Conservation (phyloP, 2,329 filamentous ascomycete genomes). For the Fusarium anthophilum region DNA sequence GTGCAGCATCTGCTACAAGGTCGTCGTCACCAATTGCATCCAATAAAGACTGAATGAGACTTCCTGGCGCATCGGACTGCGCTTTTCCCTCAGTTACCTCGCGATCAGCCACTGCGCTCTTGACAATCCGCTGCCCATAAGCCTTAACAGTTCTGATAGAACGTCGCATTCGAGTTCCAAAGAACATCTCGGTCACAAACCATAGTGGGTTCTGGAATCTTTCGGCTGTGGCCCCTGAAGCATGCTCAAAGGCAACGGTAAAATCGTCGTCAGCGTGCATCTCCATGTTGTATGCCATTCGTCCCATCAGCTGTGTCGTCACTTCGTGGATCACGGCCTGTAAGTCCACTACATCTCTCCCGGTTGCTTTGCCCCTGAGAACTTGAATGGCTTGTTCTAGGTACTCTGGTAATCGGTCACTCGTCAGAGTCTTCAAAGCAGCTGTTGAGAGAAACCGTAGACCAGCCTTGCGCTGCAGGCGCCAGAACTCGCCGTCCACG, state of each 20-base stretch:
- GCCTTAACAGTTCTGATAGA: constrained; percentile 61
- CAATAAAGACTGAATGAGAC: constrained; percentile 68
- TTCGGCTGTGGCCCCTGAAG: constrained; percentile 67
- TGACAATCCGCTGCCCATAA: constrained; percentile 67
- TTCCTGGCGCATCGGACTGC: constrained; percentile 55
- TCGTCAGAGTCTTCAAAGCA: constrained; percentile 66
- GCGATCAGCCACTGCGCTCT: constrained; percentile 58
- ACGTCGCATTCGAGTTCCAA: constrained; percentile 55
- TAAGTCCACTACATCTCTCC: constrained; percentile 57
- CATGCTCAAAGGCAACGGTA: constrained; percentile 68
- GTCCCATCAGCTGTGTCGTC: constrained; percentile 73
- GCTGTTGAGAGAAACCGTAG: constrained; percentile 65
- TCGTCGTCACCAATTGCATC: constrained; percentile 63
- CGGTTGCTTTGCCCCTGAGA: constrained; percentile 48
- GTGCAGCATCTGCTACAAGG: constrained; percentile 69
- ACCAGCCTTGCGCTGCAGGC: constrained; percentile 69
- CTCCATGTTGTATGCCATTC: constrained; percentile 75
- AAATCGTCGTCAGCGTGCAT: constrained; percentile 71
- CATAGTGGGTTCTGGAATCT: constrained; percentile 74
- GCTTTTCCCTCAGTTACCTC: constrained; percentile 2
- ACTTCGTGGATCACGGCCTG: constrained; percentile 70
- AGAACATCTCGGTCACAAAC: constrained; percentile 65
- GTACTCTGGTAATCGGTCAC: constrained; percentile 65
- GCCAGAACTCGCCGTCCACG: constrained; percentile 71
- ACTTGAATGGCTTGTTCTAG: constrained; percentile 54